These are phyloP conservation scores for Logfia minima DNA, from an alignment of 129 eudicot species.

Conservation along the genomic window DNA sequence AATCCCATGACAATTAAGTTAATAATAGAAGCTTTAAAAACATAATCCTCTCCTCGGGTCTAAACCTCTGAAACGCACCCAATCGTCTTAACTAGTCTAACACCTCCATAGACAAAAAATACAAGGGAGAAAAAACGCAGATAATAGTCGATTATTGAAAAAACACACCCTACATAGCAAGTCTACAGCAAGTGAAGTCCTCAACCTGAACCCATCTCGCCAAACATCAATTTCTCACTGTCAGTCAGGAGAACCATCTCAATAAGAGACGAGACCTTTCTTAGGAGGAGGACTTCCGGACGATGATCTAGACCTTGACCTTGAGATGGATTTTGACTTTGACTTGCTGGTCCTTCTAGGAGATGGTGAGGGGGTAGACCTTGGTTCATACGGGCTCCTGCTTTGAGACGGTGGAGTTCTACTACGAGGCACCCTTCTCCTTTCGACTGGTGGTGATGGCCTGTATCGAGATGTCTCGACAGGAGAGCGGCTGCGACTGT, in stretches of 20 bases:
- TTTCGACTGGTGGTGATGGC: slow-evolving; percentile 65
- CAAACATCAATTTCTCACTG: slow-evolving; percentile 6
- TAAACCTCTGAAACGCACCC: not conserved
- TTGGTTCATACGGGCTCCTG: slow-evolving; percentile 57
- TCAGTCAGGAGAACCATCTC: slow-evolving; percentile 85
- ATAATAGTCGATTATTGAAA: not conserved
- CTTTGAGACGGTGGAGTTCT: slow-evolving; percentile 48
- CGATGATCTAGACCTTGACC: slow-evolving; percentile 56
- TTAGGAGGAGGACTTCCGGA: slow-evolving; percentile 72
- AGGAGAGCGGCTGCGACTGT: slow-evolving; percentile 81
- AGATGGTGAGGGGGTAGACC: slow-evolving; percentile 54
- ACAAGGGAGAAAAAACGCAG: not conserved
- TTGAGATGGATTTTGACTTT: slow-evolving; percentile 32
- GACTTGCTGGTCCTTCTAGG: slow-evolving; percentile 46
- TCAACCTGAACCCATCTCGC: not conserved
- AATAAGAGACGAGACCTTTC: slow-evolving; percentile 86
- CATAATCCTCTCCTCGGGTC: not conserved
- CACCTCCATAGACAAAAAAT: not conserved
- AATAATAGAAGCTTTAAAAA: not conserved
- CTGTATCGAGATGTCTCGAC: slow-evolving; percentile 63
- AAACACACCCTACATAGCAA: slow-evolving; percentile 5
- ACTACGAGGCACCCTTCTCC: slow-evolving; percentile 51
- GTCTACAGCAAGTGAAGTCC: not conserved
- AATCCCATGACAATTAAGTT: not conserved
- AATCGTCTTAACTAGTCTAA: slow-evolving; percentile 2